These are phyloP conservation scores for Wolfiporia cocos DNA, from an alignment of 1,284 basidiomycete species.

Conservation along the genomic window DNA sequence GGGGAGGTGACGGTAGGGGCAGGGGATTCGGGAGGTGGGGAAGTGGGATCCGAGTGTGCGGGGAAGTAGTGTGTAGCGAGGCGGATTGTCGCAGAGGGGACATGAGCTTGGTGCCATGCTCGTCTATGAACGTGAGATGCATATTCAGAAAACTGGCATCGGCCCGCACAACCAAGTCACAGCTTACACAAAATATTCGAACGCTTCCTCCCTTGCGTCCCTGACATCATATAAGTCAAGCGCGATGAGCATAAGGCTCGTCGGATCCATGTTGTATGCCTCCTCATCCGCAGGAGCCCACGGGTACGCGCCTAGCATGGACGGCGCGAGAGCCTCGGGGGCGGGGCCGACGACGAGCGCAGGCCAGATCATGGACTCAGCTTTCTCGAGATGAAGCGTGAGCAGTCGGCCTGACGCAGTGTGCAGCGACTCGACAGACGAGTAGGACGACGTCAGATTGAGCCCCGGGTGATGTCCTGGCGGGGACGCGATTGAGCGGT, in stretches of 20 bases:
- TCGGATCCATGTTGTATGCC: constrained; percentile 77
- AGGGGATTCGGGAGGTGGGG: constrained; percentile 3
- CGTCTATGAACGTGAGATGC: constrained; percentile 39
- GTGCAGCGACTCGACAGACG: constrained; percentile 67
- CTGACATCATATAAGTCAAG: constrained; percentile 68
- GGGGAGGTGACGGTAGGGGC: constrained; percentile 5
- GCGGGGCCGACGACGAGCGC: constrained; percentile 69
- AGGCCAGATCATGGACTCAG: constrained; percentile 74
- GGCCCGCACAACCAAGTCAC: constrained; percentile 2
- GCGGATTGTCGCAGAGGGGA: constrained; percentile 69
- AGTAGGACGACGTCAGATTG: constrained; percentile 60
- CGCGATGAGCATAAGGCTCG: constrained; percentile 63
- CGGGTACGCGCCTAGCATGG: constrained; percentile 34
- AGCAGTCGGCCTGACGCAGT: constrained; percentile 56
- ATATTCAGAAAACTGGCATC: not conserved
- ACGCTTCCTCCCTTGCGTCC: constrained; percentile 65
- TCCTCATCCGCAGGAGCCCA: constrained; percentile 48
- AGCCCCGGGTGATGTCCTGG: constrained; percentile 43
- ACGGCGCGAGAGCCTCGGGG: constrained; percentile 51
- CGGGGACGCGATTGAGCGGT: constrained; percentile 33
- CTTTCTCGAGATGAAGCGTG: constrained; percentile 73
- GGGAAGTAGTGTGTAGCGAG: constrained; percentile 67
- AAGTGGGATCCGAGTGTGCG: constrained; percentile 27
- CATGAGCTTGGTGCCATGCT: constrained; percentile 71
- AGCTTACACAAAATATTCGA: constrained; percentile 71